A percentile compares a stretch with the other conserved stretches of the same genome.
These are phyloP conservation scores for Albugo laibachii DNA, from an alignment of 352 stramenopile genomes.

Conservation along the genomic window DNA sequence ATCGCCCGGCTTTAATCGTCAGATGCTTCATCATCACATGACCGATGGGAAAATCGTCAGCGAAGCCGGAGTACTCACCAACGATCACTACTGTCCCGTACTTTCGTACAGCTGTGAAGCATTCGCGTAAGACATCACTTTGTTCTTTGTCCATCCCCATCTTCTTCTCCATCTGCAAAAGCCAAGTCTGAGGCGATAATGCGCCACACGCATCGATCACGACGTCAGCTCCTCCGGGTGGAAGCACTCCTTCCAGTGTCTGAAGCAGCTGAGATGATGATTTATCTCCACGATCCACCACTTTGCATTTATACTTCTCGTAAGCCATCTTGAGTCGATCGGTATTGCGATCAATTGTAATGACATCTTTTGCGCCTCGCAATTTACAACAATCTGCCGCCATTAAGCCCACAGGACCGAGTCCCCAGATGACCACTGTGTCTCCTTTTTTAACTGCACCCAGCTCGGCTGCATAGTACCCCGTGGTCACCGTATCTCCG, in stretches of 20 bases:
- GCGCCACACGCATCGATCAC: slow-evolving; percentile 32
- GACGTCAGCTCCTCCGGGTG: slow-evolving; percentile 24
- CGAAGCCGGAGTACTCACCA: slow-evolving; percentile 14
- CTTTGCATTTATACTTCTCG: slow-evolving; percentile 34
- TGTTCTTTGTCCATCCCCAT: slow-evolving; percentile 22
- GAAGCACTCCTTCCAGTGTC: slow-evolving; percentile 31
- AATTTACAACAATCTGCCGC: slow-evolving; percentile 38
- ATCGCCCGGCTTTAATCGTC: slow-evolving; percentile 14
- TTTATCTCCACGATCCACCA: slow-evolving; percentile 28
- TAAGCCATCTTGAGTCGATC: slow-evolving; percentile 36
- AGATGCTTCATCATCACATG: slow-evolving; percentile 24
- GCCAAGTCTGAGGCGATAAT: slow-evolving; percentile 14
- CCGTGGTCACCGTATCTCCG: slow-evolving; percentile 29
- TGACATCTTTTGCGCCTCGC: slow-evolving; percentile 31
- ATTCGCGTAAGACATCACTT: slow-evolving; percentile 33
- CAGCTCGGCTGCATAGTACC: slow-evolving; percentile 36
- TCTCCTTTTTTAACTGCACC: slow-evolving; percentile 25
- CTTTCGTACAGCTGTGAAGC: slow-evolving; percentile 27
- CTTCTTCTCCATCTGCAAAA: slow-evolving; percentile 23
- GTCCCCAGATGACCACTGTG: slow-evolving; percentile 42
- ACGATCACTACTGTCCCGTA: slow-evolving; percentile 14
- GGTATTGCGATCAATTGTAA: slow-evolving; percentile 25
- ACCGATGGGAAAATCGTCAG: slow-evolving; percentile 19
- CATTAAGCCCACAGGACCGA: slow-evolving; percentile 40
- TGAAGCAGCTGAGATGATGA: slow-evolving; percentile 23